A percentile compares a stretch with the other conserved stretches of the same genome.
Conservation (phyloP, 768 basidiomycete species). For the Serendipita sp. region DNA sequence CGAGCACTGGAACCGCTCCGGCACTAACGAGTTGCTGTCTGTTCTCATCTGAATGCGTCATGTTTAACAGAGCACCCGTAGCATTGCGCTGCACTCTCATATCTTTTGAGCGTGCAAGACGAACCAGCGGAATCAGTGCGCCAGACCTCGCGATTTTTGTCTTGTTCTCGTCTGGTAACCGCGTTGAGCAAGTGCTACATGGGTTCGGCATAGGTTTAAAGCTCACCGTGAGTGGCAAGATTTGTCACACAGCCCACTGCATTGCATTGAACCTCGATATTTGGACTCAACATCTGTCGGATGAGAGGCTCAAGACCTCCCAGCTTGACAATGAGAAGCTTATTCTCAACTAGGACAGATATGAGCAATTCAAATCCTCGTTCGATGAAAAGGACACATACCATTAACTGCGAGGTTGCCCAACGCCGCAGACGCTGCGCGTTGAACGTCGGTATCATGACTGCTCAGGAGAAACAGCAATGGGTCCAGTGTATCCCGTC, state of each 20-base stretch:
- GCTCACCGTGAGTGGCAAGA: slow-evolving; percentile 87
- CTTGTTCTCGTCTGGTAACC: slow-evolving; percentile 83
- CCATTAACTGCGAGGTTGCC: slow-evolving; percentile 94
- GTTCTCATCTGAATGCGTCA: slow-evolving; percentile 99
- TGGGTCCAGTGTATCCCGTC: slow-evolving; percentile 87
- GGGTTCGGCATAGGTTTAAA: slow-evolving; percentile 8
- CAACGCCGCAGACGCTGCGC: no score
- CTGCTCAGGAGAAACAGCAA: no score
- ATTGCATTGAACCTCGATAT: slow-evolving; percentile 99
- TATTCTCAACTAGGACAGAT: slow-evolving; percentile 71
- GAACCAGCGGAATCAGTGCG: slow-evolving; percentile 90
- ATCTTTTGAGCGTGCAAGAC: slow-evolving; percentile 92
- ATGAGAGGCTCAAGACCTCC: slow-evolving; percentile 96
- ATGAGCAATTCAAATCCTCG: not conserved
- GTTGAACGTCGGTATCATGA: no score
- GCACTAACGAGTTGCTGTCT: slow-evolving; percentile 96
- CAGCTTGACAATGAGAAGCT: slow-evolving; percentile 92
- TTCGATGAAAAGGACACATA: slow-evolving; percentile 19
- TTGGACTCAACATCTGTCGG: slow-evolving; percentile 96
- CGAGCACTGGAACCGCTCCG: slow-evolving; percentile 93
- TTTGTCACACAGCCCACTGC: slow-evolving; percentile 99
- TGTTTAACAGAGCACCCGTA: slow-evolving; percentile 92
- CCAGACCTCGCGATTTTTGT: slow-evolving; percentile 99
- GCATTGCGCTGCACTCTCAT: slow-evolving; percentile 99
- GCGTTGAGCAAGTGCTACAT: slow-evolving; percentile 4